Conservation (phyloP, 352 stramenopile genomes). For the Pythium aphanidermatum region DNA sequence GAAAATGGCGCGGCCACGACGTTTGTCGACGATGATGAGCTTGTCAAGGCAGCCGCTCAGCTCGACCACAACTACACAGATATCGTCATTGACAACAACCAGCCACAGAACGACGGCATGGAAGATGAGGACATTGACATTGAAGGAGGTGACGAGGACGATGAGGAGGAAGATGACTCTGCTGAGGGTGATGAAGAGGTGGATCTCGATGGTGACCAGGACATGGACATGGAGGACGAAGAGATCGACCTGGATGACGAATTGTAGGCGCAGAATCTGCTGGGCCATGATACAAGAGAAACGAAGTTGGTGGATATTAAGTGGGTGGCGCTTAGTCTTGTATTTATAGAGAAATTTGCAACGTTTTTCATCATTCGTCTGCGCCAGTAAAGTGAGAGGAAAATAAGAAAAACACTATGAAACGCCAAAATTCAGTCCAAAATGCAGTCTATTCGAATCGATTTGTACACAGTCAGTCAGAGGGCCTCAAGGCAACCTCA, state of each 20-base stretch:
- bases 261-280: no score
- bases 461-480: not conserved
- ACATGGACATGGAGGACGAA: constrained; percentile 64
- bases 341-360: no score
- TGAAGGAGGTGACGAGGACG: constrained; percentile 57
- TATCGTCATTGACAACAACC: constrained; percentile 79
- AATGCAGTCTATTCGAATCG: constrained; percentile 1
- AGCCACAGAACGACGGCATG: constrained; percentile 28
- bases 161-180: constrained; percentile 32
- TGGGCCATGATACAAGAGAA: no score
- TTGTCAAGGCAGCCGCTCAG: constrained; percentile 80
- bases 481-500: not conserved
- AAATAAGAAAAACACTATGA: no score
- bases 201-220: constrained; percentile 64
- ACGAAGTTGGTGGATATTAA: no score
- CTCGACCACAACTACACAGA: constrained; percentile 86
- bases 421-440: no score
- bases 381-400: no score
- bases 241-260: constrained; percentile 49
- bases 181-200: constrained; percentile 54
- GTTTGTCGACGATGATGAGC: constrained; percentile 79
- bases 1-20: constrained; percentile 43
- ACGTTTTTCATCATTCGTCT: not conserved
- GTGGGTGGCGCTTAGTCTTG: no score
- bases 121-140: constrained; percentile 66